Percentiles rank a stretch among this genome's conserved stretches.
Evolutionary conservation across 352 stramenopile genomes (phyloP).

Genomic region (Phytophthora cactorum): DNA sequence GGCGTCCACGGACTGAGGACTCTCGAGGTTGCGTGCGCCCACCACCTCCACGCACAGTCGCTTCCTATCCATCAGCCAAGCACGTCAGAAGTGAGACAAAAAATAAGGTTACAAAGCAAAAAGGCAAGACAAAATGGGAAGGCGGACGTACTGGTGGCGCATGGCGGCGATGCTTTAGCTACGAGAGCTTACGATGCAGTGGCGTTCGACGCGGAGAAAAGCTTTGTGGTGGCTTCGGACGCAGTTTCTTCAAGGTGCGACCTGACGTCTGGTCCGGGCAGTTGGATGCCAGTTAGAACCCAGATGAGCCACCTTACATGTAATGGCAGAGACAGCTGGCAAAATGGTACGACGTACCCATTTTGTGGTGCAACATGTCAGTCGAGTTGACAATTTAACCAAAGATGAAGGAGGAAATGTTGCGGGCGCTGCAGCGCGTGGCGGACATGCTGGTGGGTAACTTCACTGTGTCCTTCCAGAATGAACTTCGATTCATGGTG

Average conservation of each 20-base stretch:
- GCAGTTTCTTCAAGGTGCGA: slow-evolving; percentile 32
- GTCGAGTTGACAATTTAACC: neutral
- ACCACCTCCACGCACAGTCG: slow-evolving; percentile 75
- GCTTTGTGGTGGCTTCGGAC: slow-evolving; percentile 6
- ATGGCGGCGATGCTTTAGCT: neutral
- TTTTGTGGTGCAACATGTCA: neutral
- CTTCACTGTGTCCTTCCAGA: slow-evolving; percentile 86
- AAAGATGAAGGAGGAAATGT: slow-evolving; percentile 70
- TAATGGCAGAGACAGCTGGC: slow-evolving; percentile 6
- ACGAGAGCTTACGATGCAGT: neutral
- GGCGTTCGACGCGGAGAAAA: neutral
- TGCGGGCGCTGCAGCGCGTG: slow-evolving; percentile 64
- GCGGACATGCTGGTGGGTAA: slow-evolving; percentile 81
- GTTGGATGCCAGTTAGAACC: slow-evolving; percentile 10
- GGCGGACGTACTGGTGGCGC: slow-evolving; percentile 14
- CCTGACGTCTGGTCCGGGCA: slow-evolving; percentile 17
- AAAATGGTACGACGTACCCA: slow-evolving; percentile 4
- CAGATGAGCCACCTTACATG: neutral
- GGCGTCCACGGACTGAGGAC: slow-evolving; percentile 58
- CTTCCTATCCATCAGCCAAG: slow-evolving; percentile 35
- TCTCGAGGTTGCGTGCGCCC: slow-evolving; percentile 75
- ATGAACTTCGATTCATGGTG: slow-evolving; percentile 89
- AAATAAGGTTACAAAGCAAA: neutral
- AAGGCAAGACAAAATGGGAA: neutral
- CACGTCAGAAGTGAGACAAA: slow-evolving; percentile 9